A percentile compares a stretch with the other conserved stretches of the same genome.
These are phyloP conservation scores for Trichosphaerium sp. DNA, from an alignment of 78 protist genomes.

Conservation along the genomic window DNA sequence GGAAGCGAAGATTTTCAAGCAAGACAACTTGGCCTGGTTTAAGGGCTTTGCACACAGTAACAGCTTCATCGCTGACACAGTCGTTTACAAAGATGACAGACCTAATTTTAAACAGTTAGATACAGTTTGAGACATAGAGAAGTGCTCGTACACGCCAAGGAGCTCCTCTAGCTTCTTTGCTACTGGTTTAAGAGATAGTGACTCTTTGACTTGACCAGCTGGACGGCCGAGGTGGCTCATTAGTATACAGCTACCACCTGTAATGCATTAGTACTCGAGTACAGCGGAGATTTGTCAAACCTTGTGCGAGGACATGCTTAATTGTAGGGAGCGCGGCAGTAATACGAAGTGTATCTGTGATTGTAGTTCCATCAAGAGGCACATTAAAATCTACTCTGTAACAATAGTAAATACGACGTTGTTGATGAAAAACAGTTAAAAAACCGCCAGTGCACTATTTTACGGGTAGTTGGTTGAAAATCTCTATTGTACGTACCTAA, in stretches of 20 bases:
- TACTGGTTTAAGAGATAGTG: slow-evolving; percentile 79
- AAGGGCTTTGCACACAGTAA: slow-evolving; percentile 61
- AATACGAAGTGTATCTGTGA: slow-evolving; percentile 75
- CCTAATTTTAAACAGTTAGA: neutral
- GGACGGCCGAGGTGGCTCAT: slow-evolving; percentile 99
- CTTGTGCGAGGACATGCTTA: slow-evolving; percentile 68
- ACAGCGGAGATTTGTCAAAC: slow-evolving; percentile 1
- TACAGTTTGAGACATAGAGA: neutral
- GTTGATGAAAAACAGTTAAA: neutral
- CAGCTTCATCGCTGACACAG: slow-evolving; percentile 76
- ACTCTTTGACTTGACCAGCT: slow-evolving; percentile 66
- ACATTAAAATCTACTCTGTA: slow-evolving; percentile 83
- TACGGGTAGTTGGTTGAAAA: neutral
- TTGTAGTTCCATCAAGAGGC: slow-evolving; percentile 49
- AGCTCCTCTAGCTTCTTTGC: slow-evolving; percentile 49
- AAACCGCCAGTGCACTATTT: neutral
- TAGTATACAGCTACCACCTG: slow-evolving; percentile 70
- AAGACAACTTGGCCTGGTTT: slow-evolving; percentile 62
- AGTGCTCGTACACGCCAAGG: slow-evolving; percentile 15
- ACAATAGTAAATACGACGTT: neutral
- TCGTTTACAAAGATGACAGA: slow-evolving; percentile 71
- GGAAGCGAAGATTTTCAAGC: slow-evolving; percentile 97
- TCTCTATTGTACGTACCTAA: slow-evolving; percentile 38
- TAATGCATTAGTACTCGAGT: neutral
- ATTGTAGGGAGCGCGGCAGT: slow-evolving; percentile 93